phyloP scores from a whole-genome alignment of 2,329 filamentous ascomycete species.

The Penicillium verrucosum region DNA sequence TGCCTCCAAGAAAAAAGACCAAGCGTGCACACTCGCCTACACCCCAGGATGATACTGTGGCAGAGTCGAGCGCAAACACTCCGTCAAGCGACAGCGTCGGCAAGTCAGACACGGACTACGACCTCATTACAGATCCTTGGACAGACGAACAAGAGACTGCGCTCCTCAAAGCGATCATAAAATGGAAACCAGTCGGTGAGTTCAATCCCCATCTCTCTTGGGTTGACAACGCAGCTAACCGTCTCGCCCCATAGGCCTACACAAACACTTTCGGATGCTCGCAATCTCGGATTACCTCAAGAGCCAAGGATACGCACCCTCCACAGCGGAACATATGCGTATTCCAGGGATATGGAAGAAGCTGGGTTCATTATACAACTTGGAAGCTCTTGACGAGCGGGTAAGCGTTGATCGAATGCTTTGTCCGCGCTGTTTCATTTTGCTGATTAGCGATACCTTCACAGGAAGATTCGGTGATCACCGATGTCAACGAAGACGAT shows the following conservation, averaged over 20 bases:
- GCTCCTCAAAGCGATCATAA: slow-evolving; percentile 86
- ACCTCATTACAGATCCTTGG: slow-evolving; percentile 70
- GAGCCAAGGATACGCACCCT: slow-evolving; percentile 72
- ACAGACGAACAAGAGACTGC: slow-evolving; percentile 93
- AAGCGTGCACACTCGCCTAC: slow-evolving; percentile 43
- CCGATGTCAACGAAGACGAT: slow-evolving; percentile 56
- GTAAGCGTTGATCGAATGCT: slow-evolving; percentile 49
- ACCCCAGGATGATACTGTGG: slow-evolving; percentile 27
- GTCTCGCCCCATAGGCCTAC: slow-evolving; percentile 59
- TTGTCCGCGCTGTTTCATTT: slow-evolving; percentile 4
- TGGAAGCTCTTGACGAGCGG: slow-evolving; percentile 80
- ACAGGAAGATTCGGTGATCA: slow-evolving; percentile 54
- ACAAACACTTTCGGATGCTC: slow-evolving; percentile 91
- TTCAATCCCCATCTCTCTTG: slow-evolving; percentile 8
- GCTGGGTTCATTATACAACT: slow-evolving; percentile 76
- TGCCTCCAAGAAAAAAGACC: slow-evolving; percentile 60
- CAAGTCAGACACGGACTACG: slow-evolving; percentile 41
- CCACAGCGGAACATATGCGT: slow-evolving; percentile 68
- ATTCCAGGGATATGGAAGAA: slow-evolving; percentile 93
- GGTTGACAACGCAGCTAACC: slow-evolving; percentile 2
- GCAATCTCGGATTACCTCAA: slow-evolving; percentile 76
- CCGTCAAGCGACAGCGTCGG: slow-evolving; percentile 29
- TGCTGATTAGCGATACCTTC: slow-evolving; percentile 18
- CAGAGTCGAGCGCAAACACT: slow-evolving; percentile 28
- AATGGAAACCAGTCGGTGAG: slow-evolving; percentile 91